Evolutionary conservation across 805 yeast genomes (phyloP).

Genomic region (Yarrowia sp.): DNA sequence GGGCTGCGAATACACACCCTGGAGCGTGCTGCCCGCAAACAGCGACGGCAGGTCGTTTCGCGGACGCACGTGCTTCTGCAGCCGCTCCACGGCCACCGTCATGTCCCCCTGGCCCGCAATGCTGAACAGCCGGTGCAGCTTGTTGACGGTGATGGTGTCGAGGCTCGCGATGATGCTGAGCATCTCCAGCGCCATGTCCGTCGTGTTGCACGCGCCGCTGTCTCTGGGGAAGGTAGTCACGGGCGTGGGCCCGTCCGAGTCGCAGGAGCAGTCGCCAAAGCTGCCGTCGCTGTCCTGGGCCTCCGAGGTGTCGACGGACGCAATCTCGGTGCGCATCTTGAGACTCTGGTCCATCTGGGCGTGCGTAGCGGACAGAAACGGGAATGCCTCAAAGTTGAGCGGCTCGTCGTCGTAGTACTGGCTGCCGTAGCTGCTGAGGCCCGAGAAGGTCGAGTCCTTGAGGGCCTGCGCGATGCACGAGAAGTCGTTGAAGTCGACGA

Average conservation of each 20-base stretch:
- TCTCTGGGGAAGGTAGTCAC: slow-evolving; percentile 15
- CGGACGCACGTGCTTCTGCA: neutral
- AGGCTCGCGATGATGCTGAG: slow-evolving; percentile 7
- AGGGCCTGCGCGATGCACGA: slow-evolving; percentile 3
- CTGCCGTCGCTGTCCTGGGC: neutral
- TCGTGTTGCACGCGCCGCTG: neutral
- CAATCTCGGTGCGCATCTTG: no score
- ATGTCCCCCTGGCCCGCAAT: slow-evolving; percentile 4
- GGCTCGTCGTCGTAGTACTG: slow-evolving; percentile 1
- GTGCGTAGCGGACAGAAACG: neutral
- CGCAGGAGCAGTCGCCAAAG: neutral
- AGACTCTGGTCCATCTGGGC: neutral
- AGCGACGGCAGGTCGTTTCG: neutral
- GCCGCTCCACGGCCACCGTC: slow-evolving; percentile 3
- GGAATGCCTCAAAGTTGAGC: neutral
- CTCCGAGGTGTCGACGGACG: no score
- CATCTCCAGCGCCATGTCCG: slow-evolving; percentile 8
- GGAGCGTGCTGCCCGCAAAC: neutral
- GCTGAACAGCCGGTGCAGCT: slow-evolving; percentile 5
- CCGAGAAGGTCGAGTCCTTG: neutral
- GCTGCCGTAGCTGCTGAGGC: neutral
- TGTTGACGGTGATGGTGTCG: slow-evolving; percentile 13
- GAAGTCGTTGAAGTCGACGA: slow-evolving; percentile 3
- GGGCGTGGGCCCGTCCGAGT: neutral
- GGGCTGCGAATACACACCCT: neutral